Evolutionary conservation across 73 alveolate species (phyloP).

Genomic region (Breviolum minutum): DNA sequence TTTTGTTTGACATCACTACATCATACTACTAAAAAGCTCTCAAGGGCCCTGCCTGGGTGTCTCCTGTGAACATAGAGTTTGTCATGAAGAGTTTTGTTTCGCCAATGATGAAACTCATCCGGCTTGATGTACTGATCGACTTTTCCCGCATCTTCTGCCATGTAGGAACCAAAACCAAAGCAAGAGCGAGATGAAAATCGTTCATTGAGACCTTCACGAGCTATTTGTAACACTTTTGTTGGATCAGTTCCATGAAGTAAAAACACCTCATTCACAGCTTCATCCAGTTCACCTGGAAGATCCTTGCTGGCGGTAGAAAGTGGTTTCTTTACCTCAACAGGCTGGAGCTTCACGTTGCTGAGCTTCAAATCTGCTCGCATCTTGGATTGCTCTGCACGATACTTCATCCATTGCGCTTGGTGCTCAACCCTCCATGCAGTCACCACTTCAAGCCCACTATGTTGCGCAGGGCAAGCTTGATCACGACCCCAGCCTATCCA

Average conservation of each 20-base stretch:
- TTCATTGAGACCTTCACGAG: neutral
- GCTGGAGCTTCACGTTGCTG: neutral
- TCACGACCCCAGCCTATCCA: too few species aligned
- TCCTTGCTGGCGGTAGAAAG: too few species aligned
- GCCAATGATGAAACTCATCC: neutral
- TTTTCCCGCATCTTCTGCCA: slow-evolving; percentile 1
- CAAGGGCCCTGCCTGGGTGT: neutral
- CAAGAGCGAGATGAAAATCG: neutral
- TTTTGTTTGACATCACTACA: too few species aligned
- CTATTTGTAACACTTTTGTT: neutral
- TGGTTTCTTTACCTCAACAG: neutral
- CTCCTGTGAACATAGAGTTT: neutral
- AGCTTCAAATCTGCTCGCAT: neutral
- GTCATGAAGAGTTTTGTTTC: neutral
- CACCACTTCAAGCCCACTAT: neutral
- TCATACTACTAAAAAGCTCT: too few species aligned
- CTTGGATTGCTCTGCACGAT: neutral
- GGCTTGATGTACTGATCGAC: slow-evolving; percentile 1
- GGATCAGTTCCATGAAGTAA: neutral
- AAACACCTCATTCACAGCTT: neutral
- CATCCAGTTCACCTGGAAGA: too few species aligned
- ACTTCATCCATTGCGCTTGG: neutral
- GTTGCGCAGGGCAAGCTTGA: too few species aligned
- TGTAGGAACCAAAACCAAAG: neutral
- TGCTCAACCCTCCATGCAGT: neutral